phyloP scores from a whole-genome alignment of 73 alveolate species.

The Paramecium caudatum region DNA sequence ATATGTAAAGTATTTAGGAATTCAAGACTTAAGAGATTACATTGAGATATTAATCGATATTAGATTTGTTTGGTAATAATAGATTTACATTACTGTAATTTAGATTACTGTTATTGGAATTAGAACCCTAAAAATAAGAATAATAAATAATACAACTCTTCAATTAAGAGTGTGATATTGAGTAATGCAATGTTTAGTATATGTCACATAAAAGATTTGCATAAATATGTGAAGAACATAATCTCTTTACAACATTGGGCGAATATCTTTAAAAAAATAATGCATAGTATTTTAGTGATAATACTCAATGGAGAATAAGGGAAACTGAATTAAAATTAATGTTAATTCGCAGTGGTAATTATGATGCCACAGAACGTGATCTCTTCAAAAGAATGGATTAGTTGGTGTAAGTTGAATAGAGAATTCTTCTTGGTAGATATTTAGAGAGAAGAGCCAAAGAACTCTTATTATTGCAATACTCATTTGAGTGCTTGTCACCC shows the following conservation, averaged over 20 bases:
- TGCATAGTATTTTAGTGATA: slow-evolving; percentile 41
- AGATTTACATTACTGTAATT: slow-evolving; percentile 23
- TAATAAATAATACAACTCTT: neutral
- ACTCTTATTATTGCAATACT: neutral
- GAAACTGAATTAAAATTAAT: slow-evolving; percentile 52
- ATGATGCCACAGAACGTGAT: slow-evolving; percentile 50
- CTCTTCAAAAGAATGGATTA: slow-evolving; percentile 7
- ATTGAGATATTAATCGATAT: neutral
- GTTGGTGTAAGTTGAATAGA: neutral
- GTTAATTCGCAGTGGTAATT: slow-evolving; percentile 24
- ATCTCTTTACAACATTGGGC: neutral
- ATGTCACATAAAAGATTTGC: slow-evolving; percentile 42
- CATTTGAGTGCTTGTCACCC: neutral
- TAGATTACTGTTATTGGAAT: neutral
- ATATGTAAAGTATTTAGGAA: neutral
- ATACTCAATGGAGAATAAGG: slow-evolving; percentile 5
- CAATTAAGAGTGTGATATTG: slow-evolving; percentile 40
- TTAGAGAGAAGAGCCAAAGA: slow-evolving; percentile 67
- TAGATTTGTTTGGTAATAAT: neutral
- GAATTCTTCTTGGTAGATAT: slow-evolving; percentile 33
- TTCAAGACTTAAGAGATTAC: neutral
- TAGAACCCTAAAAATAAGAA: neutral
- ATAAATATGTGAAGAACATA: slow-evolving; percentile 49
- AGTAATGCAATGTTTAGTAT: neutral
- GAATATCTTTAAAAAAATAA: slow-evolving; percentile 21